These are phyloP conservation scores for Cinchona pubescens DNA, from an alignment of 257 asterid species.

Conservation along the genomic window DNA sequence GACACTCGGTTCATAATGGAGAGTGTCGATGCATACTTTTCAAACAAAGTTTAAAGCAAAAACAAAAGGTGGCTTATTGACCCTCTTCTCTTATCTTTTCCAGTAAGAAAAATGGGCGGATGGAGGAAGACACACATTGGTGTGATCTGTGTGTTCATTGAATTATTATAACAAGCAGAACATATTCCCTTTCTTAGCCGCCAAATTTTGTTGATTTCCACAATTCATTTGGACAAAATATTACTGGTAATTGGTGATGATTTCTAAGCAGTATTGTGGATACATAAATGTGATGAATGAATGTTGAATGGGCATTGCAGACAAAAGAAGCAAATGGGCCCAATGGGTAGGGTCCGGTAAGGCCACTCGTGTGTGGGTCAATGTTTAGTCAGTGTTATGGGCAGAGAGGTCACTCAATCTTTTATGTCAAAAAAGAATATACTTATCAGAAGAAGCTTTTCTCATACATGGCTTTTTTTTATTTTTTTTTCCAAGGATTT, in stretches of 20 bases:
- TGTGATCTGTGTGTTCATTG: too few relatives aligned
- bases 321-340: conserved; percentile 19
- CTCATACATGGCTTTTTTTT: background rate
- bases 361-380: conserved; percentile 12
- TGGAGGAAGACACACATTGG: conserved; percentile 12
- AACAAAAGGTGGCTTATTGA: conserved; percentile 11
- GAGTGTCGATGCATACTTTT: conserved; percentile 47
- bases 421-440: conserved; percentile 17
- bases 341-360: background rate
- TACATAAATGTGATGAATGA: background rate
- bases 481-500: too few relatives aligned
- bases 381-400: conserved; percentile 10
- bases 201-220: conserved; percentile 34
- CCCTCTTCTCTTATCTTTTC: background rate
- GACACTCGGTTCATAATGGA: too few relatives aligned
- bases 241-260: background rate
- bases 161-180: conserved; percentile 40
- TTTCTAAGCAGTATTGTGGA: background rate
- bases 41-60: conserved; percentile 35
- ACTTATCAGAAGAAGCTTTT: background rate
- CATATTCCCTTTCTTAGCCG: conserved; percentile 38
- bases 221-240: background rate
- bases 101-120: conserved; percentile 11
- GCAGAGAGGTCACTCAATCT: conserved; percentile 1
- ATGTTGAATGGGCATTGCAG: background rate